A percentile compares a stretch with the other conserved stretches of the same genome.
Evolutionary conservation across 768 basidiomycete genomes (phyloP).

Genomic region (Amanita inopinata): DNA sequence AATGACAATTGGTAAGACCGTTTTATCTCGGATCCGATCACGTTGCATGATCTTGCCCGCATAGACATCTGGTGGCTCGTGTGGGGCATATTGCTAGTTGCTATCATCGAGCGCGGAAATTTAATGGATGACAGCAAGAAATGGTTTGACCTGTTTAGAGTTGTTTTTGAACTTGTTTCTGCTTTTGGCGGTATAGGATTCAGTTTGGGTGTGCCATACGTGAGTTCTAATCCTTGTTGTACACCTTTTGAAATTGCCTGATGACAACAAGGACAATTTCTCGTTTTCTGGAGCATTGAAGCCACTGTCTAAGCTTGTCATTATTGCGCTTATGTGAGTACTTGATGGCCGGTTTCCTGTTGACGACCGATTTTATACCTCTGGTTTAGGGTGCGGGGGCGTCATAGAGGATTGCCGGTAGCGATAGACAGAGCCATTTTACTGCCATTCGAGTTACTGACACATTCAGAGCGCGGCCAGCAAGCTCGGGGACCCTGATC

Average conservation of each 20-base stretch:
- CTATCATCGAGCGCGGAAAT: constrained; percentile 57
- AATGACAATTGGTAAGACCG: constrained; percentile 35
- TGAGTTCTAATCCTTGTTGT: constrained; percentile 12
- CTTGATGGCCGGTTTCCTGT: neutral
- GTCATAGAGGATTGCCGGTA: constrained; percentile 63
- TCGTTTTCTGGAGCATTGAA: constrained; percentile 55
- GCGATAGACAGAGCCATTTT: constrained; percentile 53
- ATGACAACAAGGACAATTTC: constrained; percentile 48
- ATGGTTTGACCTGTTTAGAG: constrained; percentile 53
- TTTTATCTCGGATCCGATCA: constrained; percentile 12
- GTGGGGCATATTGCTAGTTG: constrained; percentile 60
- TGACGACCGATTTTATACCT: neutral
- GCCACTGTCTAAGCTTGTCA: constrained; percentile 60
- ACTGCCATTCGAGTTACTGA: constrained; percentile 25
- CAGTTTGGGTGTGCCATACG: constrained; percentile 50
- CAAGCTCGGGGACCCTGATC: no score
- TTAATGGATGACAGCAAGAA: constrained; percentile 44
- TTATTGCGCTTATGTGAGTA: constrained; percentile 59
- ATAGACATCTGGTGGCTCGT: constrained; percentile 79
- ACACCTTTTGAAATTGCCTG: neutral
- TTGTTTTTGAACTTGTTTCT: constrained; percentile 57
- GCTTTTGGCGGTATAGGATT: constrained; percentile 65
- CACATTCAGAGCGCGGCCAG: neutral
- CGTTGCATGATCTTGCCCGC: neutral
- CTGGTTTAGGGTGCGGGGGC: constrained; percentile 48